Base-by-base conservation (phyloP, 306 rosid genomes). In the Casuarina cunninghamiana region DNA sequence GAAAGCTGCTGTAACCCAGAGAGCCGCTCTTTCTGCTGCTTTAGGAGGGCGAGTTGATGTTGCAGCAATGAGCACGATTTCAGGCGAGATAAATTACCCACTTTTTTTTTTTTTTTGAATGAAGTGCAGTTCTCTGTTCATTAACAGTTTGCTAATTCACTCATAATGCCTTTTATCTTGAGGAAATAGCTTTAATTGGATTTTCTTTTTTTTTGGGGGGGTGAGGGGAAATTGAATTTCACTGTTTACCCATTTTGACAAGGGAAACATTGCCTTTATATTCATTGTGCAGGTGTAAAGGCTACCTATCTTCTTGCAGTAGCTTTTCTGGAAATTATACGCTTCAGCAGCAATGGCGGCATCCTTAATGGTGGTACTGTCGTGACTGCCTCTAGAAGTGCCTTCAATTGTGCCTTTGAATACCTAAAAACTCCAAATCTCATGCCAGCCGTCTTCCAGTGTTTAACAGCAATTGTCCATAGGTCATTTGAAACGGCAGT, bases 301-400 rank as follows among this genome's bases (percentile, higher is more conserved):
- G 97, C 99, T 75, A 95, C 99, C 15, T 95, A 95, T 87, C 99
- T 95, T 84, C 99, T 95, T 77, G 99, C 99, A 0, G 99, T 95
- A 77, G 96, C 97, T 80, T 92, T 93, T 81, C 87, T 92, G 68
- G 99, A 95, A 90, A 95, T 91, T 68, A 95, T 92, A 63, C 97
- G 99, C 81, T 95, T 95, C 83, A 87, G 92, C 86, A 92, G 98
- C 84, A 95, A 95, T 79, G 98, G 98, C 32, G 98, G 98, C 69
- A 78, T 92, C 79, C 96, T 95, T 51, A 95, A 93, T 89, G 98
- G 98, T 72, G 89, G 84, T 80, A 76, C 88, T 74, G 73, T 71
- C 68, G 70, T 85, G 81, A 86, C 84, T 79, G 84, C 87, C 82
- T 77, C 92, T 77, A 91, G 96, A 86, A 95, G 97, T 82, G 97